Evolutionary conservation across 331 rosid species (phyloP).

Genomic region (Ulmus americana): DNA sequence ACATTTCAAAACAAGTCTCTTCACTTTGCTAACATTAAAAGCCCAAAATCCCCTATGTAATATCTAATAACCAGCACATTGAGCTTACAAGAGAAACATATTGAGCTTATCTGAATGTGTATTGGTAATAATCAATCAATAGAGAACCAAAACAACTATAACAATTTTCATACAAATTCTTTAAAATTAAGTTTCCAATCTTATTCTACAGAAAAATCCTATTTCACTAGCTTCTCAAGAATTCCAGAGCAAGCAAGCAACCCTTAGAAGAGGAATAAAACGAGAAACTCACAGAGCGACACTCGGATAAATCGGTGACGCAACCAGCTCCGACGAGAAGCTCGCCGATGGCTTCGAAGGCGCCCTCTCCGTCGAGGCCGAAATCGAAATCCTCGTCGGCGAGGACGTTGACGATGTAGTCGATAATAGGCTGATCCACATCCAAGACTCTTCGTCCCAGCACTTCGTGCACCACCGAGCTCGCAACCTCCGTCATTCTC

Average conservation of each 20-base stretch:
- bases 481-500: constrained; percentile 77
- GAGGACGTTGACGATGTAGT: constrained; percentile 84
- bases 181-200: too few relatives aligned
- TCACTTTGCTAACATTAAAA: not conserved
- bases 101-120: too few relatives aligned
- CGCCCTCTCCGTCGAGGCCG: constrained; percentile 83
- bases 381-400: constrained; percentile 96
- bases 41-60: not conserved
- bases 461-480: constrained; percentile 83
- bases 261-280: not conserved
- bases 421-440: constrained; percentile 78
- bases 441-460: constrained; percentile 58
- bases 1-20: not conserved
- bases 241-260: constrained; percentile 8
- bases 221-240: not conserved
- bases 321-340: constrained; percentile 80
- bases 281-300: constrained; percentile 59
- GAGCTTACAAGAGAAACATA: too few relatives aligned
- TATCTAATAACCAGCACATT: too few relatives aligned
- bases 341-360: constrained; percentile 78
- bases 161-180: too few relatives aligned
- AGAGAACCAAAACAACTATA: too few relatives aligned
- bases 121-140: too few relatives aligned
- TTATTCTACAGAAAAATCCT: not conserved
- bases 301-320: constrained; percentile 62